Percentiles rank a stretch among this genome's conserved stretches.
These are phyloP conservation scores for Vanilla planifolia DNA, from an alignment of 106 monocot genomes.

Conservation along the genomic window DNA sequence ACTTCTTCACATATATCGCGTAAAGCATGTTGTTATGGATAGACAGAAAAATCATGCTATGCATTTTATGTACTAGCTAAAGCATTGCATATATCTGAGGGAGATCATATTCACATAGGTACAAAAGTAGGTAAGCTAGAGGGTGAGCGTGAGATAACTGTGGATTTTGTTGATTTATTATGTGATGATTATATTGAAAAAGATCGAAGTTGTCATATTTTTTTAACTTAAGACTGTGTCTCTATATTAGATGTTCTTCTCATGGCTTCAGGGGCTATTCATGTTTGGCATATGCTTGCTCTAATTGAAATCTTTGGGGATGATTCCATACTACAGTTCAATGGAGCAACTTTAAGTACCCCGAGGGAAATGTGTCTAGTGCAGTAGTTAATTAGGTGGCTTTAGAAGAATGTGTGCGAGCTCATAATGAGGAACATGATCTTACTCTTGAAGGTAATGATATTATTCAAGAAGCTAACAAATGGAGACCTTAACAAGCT, in stretches of 20 bases:
- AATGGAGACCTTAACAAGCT: slow-evolving; percentile 1
- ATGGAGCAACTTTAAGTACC: slow-evolving; percentile 10
- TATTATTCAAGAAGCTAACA: not conserved
- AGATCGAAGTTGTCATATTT: too few species aligned
- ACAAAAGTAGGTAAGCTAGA: slow-evolving; percentile 11
- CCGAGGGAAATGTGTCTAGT: not conserved
- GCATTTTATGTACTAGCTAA: too few species aligned
- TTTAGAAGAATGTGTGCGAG: slow-evolving; percentile 8
- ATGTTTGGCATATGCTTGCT: slow-evolving; percentile 21
- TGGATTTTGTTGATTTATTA: too few species aligned
- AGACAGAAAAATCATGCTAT: slow-evolving; percentile 7
- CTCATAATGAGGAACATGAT: slow-evolving; percentile 5
- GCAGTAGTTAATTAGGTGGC: slow-evolving; percentile 8
- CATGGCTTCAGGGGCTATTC: slow-evolving; percentile 8
- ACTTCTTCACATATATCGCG: too few species aligned
- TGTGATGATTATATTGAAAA: slow-evolving; percentile 7
- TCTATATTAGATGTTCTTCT: not conserved
- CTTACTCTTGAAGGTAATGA: too few species aligned
- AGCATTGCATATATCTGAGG: slow-evolving; percentile 7
- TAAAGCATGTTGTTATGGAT: not conserved
- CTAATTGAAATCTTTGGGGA: slow-evolving; percentile 17
- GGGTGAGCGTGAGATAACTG: not conserved
- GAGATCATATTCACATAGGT: slow-evolving; percentile 7
- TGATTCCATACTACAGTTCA: slow-evolving; percentile 14
- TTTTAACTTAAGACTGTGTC: too few species aligned